These are phyloP conservation scores for Lathyrus sativus DNA, from an alignment of 306 rosid species.

Conservation along the genomic window DNA sequence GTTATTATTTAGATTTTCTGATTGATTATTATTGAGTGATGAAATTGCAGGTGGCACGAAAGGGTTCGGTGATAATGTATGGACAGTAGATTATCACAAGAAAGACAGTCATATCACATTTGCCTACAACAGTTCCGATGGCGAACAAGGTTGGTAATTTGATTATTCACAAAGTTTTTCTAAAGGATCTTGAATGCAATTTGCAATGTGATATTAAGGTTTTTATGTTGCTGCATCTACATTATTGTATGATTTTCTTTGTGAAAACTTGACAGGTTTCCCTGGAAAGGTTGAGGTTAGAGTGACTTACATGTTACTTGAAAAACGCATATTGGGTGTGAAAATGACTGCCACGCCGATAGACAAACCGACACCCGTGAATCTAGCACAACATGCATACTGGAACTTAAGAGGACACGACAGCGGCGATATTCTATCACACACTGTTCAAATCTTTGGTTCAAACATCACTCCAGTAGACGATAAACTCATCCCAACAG, in stretches of 20 bases:
- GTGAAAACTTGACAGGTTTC: conserved; percentile 55
- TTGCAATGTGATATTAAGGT: neutral
- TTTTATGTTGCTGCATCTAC: neutral
- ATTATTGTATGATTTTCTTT: neutral
- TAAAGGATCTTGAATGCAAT: neutral
- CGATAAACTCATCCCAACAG: conserved; percentile 61
- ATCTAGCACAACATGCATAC: conserved; percentile 69
- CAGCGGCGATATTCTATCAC: conserved; percentile 64
- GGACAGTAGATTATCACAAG: conserved; percentile 49
- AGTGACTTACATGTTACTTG: conserved; percentile 58
- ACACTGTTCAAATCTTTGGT: conserved; percentile 52
- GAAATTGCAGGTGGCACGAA: conserved; percentile 54
- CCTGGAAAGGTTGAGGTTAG: conserved; percentile 60
- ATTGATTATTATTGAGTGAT: neutral
- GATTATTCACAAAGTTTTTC: neutral
- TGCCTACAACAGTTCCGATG: conserved; percentile 52
- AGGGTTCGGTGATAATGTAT: conserved; percentile 63
- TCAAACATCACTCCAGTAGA: conserved; percentile 63
- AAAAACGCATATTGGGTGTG: conserved; percentile 45
- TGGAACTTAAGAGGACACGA: conserved; percentile 74
- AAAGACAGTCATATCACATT: conserved; percentile 55
- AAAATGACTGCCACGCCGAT: conserved; percentile 56
- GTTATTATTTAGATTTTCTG: conserved; percentile 5
- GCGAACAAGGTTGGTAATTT: conserved; percentile 57
- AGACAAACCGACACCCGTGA: conserved; percentile 65